Evolutionary conservation across 208 protist species (phyloP).

Genomic region (Vickermania spadyakhi): DNA sequence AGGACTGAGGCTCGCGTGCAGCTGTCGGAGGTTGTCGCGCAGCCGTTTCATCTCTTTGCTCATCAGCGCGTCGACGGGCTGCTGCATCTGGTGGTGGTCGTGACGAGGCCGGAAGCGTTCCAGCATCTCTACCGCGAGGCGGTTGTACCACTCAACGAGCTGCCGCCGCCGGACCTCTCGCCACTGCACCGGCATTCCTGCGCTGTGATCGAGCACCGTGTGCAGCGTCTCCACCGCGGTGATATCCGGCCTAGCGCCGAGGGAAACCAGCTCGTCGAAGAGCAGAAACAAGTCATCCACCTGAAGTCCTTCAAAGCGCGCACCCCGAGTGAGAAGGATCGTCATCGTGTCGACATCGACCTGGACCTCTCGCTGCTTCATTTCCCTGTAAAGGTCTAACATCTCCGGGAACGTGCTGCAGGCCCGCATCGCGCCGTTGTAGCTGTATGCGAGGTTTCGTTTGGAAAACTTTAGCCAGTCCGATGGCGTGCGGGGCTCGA

Average conservation of each 20-base stretch:
- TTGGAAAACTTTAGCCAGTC: constrained; percentile 76
- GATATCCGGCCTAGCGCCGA: constrained; percentile 73
- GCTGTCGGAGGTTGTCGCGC: constrained; percentile 51
- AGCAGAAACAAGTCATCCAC: constrained; percentile 79
- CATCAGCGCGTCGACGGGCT: constrained; percentile 48
- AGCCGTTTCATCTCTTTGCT: constrained; percentile 50
- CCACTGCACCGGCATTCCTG: constrained; percentile 59
- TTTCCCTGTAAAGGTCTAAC: constrained; percentile 84
- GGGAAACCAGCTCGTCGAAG: constrained; percentile 64
- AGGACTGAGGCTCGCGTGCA: constrained; percentile 49
- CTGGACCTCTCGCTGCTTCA: constrained; percentile 85
- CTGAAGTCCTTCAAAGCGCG: constrained; percentile 72
- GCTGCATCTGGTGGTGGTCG: constrained; percentile 2
- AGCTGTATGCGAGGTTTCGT: constrained; percentile 83
- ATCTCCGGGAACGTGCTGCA: constrained; percentile 76
- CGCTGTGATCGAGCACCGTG: constrained; percentile 78
- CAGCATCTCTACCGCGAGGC: constrained; percentile 62
- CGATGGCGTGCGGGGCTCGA: constrained; percentile 72
- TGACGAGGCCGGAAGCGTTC: constrained; percentile 28
- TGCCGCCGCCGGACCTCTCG: constrained; percentile 71
- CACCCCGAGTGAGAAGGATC: constrained; percentile 73
- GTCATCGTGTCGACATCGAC: constrained; percentile 86
- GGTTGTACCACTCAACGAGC: constrained; percentile 77
- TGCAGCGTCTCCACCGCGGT: constrained; percentile 74
- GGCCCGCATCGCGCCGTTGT: constrained; percentile 84